Conservation (phyloP, 1,284 basidiomycete species). For the Coniophora puteana region DNA sequence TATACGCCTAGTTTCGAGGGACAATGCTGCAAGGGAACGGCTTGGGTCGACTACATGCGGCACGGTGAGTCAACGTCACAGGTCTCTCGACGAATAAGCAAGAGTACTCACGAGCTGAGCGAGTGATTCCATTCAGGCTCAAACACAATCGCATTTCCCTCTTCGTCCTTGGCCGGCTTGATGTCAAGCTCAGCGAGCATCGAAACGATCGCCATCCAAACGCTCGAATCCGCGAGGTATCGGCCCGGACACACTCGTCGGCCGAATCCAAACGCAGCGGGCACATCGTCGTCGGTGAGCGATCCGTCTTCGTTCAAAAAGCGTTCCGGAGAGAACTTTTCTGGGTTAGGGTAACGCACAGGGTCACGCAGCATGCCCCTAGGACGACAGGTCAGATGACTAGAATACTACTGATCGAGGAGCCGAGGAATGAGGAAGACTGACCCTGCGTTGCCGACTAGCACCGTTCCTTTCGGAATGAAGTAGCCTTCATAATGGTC, state of each 20-base stretch:
- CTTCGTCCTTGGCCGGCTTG: conserved; percentile 24
- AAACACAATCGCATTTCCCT: conserved; percentile 10
- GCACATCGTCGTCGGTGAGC: conserved; percentile 14
- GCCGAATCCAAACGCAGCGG: conserved; percentile 19
- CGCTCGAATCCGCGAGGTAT: conserved; percentile 33
- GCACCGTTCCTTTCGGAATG: conserved; percentile 15
- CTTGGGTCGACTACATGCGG: too few species aligned
- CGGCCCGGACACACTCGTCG: conserved; percentile 39
- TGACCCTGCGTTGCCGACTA: too few species aligned
- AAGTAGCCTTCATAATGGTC: conserved; percentile 15
- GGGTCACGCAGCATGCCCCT: conserved; percentile 19
- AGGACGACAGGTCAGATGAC: not conserved
- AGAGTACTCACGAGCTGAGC: not conserved
- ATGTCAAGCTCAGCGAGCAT: conserved; percentile 35
- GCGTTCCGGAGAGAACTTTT: conserved; percentile 13
- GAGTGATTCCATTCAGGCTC: not conserved
- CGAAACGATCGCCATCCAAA: conserved; percentile 39
- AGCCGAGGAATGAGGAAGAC: too few species aligned
- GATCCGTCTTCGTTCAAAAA: conserved; percentile 17
- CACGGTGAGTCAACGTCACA: too few species aligned
- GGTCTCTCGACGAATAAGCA: too few species aligned
- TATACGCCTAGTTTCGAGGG: too few species aligned
- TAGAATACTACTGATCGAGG: not conserved
- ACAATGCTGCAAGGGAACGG: too few species aligned
- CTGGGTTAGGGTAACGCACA: conserved; percentile 12